Base-by-base conservation (phyloP, 371 early-diverging fungal genomes). In the Blyttiomyces sp. region DNA sequence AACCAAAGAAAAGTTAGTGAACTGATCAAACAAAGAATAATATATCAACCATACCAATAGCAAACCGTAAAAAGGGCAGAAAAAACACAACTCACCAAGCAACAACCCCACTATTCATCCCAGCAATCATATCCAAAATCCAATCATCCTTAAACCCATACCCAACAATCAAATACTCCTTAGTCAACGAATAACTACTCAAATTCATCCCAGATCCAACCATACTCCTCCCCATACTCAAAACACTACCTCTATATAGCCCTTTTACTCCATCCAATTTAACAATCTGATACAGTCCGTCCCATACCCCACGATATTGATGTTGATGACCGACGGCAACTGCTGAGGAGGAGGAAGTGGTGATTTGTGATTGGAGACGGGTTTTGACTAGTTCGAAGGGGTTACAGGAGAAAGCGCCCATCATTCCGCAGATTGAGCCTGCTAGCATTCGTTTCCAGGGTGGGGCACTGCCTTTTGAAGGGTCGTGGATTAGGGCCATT, bases 381-480 rank as follows among this genome's bases (percentile, higher is more conserved):
- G 88, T 87, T 69, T 88, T 88, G 58, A 86, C 76, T 13, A 88
- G 73, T 61, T 86, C 88, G 62, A 88, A 88, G 0, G 88, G 88
- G 68, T 88, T 86, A 53, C 85, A 84, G 17, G 81, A 71, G 52
- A 86, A 71, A 16, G 86, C 88, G 27, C 86, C 86, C 83, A 86
- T 82, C 16, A 84, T 84, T 36, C 88, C 88, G 52, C 85, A 86
- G 9, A 86, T 59, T 0, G 82, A 73, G 24, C 88, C 88, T 0
- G 84, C 86, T 49, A 84, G 59, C 79, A 87, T 81, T 6, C 86
- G 75, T 65, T 88, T 86, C 87, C 86, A 88, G 4, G 77, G 82
- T 1, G 86, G 86, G 0, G 86, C 80, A 19, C 71, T 72, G 11
- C 81, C 81, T 49, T 74, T 64, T 31, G 60, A 55, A 26, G 78